These are phyloP conservation scores for Globisporangium nunn DNA, from an alignment of 352 stramenopile species.

Conservation along the genomic window DNA sequence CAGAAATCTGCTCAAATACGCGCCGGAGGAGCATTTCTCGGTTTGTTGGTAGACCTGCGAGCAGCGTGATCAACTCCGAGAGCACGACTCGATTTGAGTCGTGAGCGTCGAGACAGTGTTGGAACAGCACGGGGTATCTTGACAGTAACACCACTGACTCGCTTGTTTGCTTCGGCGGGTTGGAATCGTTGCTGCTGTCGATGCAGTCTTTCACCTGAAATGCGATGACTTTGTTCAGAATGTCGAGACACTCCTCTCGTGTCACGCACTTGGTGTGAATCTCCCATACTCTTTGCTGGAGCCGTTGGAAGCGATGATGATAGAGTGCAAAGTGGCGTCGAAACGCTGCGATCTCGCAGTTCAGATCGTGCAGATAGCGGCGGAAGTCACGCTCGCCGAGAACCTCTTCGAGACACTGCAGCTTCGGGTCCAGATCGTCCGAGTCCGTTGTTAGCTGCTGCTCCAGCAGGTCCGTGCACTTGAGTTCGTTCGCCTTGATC, in stretches of 20 bases:
- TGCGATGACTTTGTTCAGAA: slow-evolving; percentile 8
- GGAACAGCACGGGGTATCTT: slow-evolving; percentile 36
- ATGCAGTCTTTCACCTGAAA: background rate
- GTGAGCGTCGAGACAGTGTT: slow-evolving; percentile 35
- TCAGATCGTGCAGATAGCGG: slow-evolving; percentile 37
- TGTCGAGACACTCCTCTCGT: slow-evolving; percentile 7
- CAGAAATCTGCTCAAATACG: slow-evolving; percentile 53
- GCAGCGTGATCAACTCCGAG: slow-evolving; percentile 24
- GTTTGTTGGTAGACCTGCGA: slow-evolving; percentile 27
- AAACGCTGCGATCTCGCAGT: slow-evolving; percentile 26
- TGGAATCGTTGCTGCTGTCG: background rate
- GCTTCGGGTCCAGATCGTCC: slow-evolving; percentile 25
- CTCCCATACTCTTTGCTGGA: slow-evolving; percentile 19
- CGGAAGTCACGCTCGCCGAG: slow-evolving; percentile 31
- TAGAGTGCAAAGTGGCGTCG: slow-evolving; percentile 31
- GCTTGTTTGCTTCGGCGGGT: background rate
- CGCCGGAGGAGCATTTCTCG: slow-evolving; percentile 33
- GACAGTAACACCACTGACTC: slow-evolving; percentile 21
- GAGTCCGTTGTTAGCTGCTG: slow-evolving; percentile 8
- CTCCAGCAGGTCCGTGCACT: slow-evolving; percentile 9
- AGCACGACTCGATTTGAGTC: slow-evolving; percentile 15
- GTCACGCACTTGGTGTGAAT: slow-evolving; percentile 3
- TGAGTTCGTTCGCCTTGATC: slow-evolving; percentile 14
- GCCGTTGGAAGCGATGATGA: slow-evolving; percentile 8
- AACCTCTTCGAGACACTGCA: slow-evolving; percentile 49